Evolutionary conservation across 1,284 basidiomycete genomes (phyloP).

Genomic region (Ustilago xerochloae): DNA sequence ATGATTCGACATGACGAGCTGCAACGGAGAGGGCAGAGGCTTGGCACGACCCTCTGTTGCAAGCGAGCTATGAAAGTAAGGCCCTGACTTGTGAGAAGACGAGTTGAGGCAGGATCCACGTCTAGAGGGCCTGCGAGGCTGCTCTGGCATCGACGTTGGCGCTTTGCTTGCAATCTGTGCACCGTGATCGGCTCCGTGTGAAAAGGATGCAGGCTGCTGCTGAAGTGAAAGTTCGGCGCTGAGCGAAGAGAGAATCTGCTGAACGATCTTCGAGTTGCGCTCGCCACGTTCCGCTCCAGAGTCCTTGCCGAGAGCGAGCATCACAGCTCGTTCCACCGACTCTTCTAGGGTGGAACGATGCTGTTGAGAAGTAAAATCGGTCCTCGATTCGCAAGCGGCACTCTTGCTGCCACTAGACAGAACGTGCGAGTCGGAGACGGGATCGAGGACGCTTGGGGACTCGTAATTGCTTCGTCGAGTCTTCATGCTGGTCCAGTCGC

Average conservation of each 20-base stretch:
- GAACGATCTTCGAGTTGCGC: constrained; percentile 27
- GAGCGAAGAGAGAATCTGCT: constrained; percentile 30
- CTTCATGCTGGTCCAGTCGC: constrained; percentile 46
- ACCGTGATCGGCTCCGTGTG: not conserved
- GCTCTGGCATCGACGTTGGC: not conserved
- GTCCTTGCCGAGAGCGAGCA: constrained; percentile 31
- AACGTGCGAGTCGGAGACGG: not conserved
- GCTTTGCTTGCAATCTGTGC: not conserved
- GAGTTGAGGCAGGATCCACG: not conserved
- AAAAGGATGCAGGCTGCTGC: not conserved
- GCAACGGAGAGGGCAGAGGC: constrained; percentile 25
- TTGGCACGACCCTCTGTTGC: not conserved
- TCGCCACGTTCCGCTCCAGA: constrained; percentile 5
- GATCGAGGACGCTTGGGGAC: constrained; percentile 1
- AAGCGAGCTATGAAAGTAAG: not conserved
- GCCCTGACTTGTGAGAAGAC: not conserved
- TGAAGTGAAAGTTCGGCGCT: constrained; percentile 18
- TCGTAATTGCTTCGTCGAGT: constrained; percentile 12
- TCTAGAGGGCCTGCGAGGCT: not conserved
- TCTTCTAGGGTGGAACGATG: constrained; percentile 10
- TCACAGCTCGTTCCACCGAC: constrained; percentile 35
- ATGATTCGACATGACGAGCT: constrained; percentile 23
- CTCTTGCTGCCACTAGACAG: not conserved
- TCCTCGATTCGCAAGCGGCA: not conserved
- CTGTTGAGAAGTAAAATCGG: not conserved